Evolutionary conservation across 1,284 basidiomycete species (phyloP), one percentile per base, ranked within the genome.

Genomic region (Leccinum angustisporum): DNA sequence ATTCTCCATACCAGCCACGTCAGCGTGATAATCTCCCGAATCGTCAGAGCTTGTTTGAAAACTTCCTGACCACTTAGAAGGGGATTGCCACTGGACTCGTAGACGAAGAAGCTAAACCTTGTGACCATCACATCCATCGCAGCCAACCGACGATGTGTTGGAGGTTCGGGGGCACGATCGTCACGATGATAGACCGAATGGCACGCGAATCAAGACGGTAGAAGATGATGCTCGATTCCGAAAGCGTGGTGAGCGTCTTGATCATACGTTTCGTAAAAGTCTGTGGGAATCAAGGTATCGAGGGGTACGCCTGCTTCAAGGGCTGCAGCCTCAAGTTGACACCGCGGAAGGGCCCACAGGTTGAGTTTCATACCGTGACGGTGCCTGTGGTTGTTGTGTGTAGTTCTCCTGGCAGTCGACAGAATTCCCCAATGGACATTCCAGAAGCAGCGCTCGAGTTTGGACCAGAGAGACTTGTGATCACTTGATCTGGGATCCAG

Each of bases 261-360:
- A 54, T 61, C 38, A 51, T 68, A 65, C 0, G 57, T 61, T 53
- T 70, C 68, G 51, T 69, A 67, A 62, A 79, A 80, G 36, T 68
- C 72, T 11, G 67, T 66, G 4, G 83, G 83, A 3, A 85, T 73
- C 21, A 88, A 76, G 56, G 77, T 79, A 31, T 79, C 75, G 2
- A 87, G 76, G 0, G 87, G 81, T 0, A 85, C 81, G 2, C 87
- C 87, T 11, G 83, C 83, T 69, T 88, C 87, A 63, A 86, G 76
- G 1, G 87, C 84, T 3, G 87, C 83, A 21, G 79, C 76, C 84
- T 80, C 43, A 88, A 66, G 69, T 90, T 89, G 9, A 90, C 79
- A 34, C 80, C 77, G 54, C 30, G 30, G 8, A 6, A 30, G 30
- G 30, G 30, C 86, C 64, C 84, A 81, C 43, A 88, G 66, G 69